Percentiles rank a stretch among this genome's conserved stretches.
Conservation (phyloP, 2,329 filamentous ascomycete species). For the Fusarium citri region DNA sequence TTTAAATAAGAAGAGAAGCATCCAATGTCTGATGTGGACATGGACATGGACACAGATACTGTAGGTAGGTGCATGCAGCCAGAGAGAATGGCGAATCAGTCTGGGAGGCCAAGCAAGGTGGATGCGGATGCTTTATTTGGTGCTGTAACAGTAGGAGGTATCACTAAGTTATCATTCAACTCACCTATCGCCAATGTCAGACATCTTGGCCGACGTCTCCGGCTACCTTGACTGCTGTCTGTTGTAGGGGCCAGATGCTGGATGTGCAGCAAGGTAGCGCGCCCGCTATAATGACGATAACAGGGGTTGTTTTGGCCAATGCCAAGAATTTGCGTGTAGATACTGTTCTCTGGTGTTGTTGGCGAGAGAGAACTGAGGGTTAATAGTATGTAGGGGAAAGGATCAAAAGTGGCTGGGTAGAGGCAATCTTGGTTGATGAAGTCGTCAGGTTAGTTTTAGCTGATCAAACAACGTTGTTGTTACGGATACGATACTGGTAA, state of each 20-base stretch:
- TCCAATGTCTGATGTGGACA: conserved; percentile 34
- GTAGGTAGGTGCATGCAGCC: conserved; percentile 8
- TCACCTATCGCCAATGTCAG: conserved; percentile 45
- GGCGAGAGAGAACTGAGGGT: neutral
- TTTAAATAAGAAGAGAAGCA: conserved; percentile 32
- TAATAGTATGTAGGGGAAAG: neutral
- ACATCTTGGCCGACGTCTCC: conserved; percentile 37
- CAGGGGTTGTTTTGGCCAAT: conserved; percentile 25
- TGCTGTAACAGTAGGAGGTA: neutral
- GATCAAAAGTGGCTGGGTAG: neutral
- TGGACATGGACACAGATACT: conserved; percentile 21
- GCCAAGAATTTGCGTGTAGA: conserved; percentile 15
- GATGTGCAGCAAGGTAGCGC: conserved; percentile 28
- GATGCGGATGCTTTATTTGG: neutral
- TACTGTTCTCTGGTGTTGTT: conserved; percentile 14
- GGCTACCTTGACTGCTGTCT: neutral
- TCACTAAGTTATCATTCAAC: conserved; percentile 16
- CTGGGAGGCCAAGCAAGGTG: conserved; percentile 9
- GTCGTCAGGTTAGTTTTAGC: conserved; percentile 8
- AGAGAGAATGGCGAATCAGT: conserved; percentile 22
- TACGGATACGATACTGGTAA: neutral
- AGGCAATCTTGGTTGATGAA: conserved; percentile 15
- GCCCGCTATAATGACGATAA: conserved; percentile 9
- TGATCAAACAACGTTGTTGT: neutral
- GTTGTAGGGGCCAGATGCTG: conserved; percentile 35